Conservation (phyloP, 257 asterid species). For the Solanum boliviense region DNA sequence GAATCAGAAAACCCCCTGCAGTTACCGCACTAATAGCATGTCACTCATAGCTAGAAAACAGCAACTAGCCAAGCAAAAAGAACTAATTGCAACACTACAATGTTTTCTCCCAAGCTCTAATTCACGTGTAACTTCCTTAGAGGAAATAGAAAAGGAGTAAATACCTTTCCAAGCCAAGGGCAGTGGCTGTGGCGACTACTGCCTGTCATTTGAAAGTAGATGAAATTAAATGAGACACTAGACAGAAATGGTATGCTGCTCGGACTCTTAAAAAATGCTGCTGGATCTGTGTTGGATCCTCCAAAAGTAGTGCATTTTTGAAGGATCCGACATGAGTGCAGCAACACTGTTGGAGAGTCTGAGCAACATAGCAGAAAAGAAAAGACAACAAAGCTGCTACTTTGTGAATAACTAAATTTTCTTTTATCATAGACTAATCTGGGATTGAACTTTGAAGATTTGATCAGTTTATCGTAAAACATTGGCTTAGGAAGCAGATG, state of each 20-base stretch:
- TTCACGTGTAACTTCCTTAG: neutral
- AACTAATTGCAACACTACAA: neutral
- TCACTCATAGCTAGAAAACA: neutral
- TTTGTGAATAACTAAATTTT: neutral
- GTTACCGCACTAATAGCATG: neutral
- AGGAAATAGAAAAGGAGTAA: neutral
- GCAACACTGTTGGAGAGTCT: neutral
- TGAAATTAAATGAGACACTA: neutral
- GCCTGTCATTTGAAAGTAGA: constrained; percentile 32
- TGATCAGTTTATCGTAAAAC: neutral
- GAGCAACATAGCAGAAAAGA: neutral
- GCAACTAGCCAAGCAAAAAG: neutral
- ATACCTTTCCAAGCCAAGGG: constrained; percentile 75
- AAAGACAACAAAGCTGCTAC: neutral
- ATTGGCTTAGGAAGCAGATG: neutral
- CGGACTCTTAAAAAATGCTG: neutral
- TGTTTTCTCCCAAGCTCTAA: neutral
- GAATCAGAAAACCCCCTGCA: constrained; percentile 87
- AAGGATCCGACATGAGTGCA: neutral
- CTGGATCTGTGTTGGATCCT: neutral
- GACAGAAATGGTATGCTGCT: neutral
- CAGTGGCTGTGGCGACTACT: constrained; percentile 74
- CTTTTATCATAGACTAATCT: neutral
- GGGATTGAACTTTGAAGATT: neutral
- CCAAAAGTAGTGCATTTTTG: neutral